A percentile compares a stretch with the other conserved stretches of the same genome.
phyloP scores from a whole-genome alignment of 129 eudicot genomes.

The Saposhnikovia divaricata region DNA sequence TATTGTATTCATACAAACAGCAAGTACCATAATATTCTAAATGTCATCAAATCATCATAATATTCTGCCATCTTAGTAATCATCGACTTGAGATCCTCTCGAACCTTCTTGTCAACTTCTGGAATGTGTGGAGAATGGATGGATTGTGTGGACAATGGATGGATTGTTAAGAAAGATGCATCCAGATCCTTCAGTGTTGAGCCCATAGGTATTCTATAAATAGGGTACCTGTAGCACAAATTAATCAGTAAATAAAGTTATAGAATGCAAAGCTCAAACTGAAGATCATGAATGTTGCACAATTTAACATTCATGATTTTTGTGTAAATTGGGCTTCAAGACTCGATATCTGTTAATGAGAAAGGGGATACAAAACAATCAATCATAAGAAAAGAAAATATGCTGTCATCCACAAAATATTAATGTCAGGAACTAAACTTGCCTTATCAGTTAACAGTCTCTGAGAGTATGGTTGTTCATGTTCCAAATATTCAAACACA shows the following conservation, averaged over 20 bases:
- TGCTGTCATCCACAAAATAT: not conserved
- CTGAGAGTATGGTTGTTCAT: conserved; percentile 44
- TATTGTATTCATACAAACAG: too few relatives aligned
- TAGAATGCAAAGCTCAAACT: not conserved
- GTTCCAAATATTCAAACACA: conserved; percentile 48
- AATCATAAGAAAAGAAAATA: not conserved
- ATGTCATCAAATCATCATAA: too few relatives aligned
- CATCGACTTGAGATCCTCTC: too few relatives aligned
- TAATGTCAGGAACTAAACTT: conserved; percentile 12
- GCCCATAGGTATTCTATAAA: conserved; percentile 58
- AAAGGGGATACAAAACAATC: conserved; percentile 6
- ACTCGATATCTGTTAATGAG: conserved; percentile 27
- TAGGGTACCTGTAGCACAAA: conserved; percentile 55
- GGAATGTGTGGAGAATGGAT: conserved; percentile 40
- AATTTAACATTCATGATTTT: conserved; percentile 27
- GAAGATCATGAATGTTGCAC: not conserved
- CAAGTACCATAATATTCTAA: too few relatives aligned
- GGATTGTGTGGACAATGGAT: too few relatives aligned
- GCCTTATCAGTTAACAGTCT: conserved; percentile 54
- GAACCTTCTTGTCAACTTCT: too few relatives aligned
- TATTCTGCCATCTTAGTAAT: too few relatives aligned
- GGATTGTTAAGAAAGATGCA: conserved; percentile 61
- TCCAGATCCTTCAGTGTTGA: conserved; percentile 42
- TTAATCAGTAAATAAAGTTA: not conserved
- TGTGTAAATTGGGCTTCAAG: conserved; percentile 45